These are phyloP conservation scores for Eudorina sp. DNA, from an alignment of 139 green algal genomes.

Conservation along the genomic window DNA sequence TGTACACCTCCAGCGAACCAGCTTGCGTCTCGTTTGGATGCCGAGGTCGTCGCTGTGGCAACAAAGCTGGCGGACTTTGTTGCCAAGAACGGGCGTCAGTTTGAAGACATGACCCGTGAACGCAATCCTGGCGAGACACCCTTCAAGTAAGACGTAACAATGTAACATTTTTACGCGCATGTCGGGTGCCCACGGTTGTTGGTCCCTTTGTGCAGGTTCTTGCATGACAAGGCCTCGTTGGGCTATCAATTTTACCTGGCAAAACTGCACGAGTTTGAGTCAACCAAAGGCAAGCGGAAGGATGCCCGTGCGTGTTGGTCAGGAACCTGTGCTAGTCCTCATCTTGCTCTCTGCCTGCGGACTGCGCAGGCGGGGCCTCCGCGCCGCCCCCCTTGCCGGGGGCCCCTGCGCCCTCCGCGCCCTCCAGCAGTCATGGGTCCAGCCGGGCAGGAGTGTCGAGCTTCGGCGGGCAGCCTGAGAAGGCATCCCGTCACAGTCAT, in stretches of 20 bases:
- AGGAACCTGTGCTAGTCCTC: no score
- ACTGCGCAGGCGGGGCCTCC: not conserved
- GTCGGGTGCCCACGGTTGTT: no score
- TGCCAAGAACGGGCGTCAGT: conserved; percentile 76
- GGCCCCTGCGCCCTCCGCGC: not conserved
- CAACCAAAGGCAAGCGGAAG: conserved; percentile 1
- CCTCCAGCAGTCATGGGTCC: no score
- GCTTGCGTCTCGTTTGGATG: conserved; percentile 25
- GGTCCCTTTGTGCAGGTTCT: conserved; percentile 77
- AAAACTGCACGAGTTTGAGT: conserved; percentile 57
- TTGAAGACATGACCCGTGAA: conserved; percentile 78
- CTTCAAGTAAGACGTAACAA: conserved; percentile 83
- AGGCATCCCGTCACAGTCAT: no score
- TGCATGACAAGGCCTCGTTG: conserved; percentile 63
- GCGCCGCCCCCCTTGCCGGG: not conserved
- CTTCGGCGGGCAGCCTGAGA: no score
- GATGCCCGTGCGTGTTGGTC: no score
- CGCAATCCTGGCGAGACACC: conserved; percentile 72
- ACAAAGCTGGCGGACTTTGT: conserved; percentile 84
- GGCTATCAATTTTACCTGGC: conserved; percentile 69
- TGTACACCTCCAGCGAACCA: not conserved
- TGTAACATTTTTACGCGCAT: no score
- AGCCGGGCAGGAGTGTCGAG: no score
- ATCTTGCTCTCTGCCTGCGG: not conserved
- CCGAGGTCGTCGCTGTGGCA: conserved; percentile 59